phyloP scores from a whole-genome alignment of 1,284 basidiomycete genomes.

The Gymnopus androsaceus region DNA sequence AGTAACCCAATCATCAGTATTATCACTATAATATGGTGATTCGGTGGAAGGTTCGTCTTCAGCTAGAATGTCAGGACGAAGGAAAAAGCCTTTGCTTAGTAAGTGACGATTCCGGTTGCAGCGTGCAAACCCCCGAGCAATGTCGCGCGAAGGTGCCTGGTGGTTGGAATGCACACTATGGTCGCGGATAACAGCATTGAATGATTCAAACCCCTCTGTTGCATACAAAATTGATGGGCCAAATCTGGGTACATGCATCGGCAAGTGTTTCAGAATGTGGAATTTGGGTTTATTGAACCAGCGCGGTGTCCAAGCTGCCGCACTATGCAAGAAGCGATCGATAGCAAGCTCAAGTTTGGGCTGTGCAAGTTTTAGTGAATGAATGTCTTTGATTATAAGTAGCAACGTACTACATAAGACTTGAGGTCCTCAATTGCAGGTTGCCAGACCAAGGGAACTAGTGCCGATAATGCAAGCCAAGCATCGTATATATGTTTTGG shows the following conservation, averaged over 20 bases:
- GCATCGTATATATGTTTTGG: constrained; percentile 19
- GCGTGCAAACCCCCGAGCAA: constrained; percentile 34
- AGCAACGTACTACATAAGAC: constrained; percentile 28
- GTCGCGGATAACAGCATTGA: not conserved
- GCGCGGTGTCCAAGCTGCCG: constrained; percentile 27
- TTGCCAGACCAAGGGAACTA: constrained; percentile 39
- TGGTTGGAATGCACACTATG: constrained; percentile 44
- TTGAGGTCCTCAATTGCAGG: constrained; percentile 33
- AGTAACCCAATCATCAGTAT: too few species aligned
- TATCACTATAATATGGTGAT: too few species aligned
- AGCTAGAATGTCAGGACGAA: too few species aligned
- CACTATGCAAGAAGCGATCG: constrained; percentile 28
- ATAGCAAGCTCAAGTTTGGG: constrained; percentile 26
- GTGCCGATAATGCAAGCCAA: constrained; percentile 33
- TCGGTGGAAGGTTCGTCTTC: too few species aligned
- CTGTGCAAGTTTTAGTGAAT: constrained; percentile 17
- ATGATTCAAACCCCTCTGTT: constrained; percentile 14
- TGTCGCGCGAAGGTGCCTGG: constrained; percentile 44
- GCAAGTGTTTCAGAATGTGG: constrained; percentile 35
- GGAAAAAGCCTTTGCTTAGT: not conserved
- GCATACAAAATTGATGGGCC: constrained; percentile 39
- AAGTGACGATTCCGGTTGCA: constrained; percentile 7
- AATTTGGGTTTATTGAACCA: constrained; percentile 46
- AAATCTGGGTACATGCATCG: constrained; percentile 33
- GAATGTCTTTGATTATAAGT: not conserved